Percentiles rank a stretch among this genome's conserved stretches.
Conservation (phyloP, 2,329 filamentous ascomycete genomes). For the Pestalotiopsis sp. region DNA sequence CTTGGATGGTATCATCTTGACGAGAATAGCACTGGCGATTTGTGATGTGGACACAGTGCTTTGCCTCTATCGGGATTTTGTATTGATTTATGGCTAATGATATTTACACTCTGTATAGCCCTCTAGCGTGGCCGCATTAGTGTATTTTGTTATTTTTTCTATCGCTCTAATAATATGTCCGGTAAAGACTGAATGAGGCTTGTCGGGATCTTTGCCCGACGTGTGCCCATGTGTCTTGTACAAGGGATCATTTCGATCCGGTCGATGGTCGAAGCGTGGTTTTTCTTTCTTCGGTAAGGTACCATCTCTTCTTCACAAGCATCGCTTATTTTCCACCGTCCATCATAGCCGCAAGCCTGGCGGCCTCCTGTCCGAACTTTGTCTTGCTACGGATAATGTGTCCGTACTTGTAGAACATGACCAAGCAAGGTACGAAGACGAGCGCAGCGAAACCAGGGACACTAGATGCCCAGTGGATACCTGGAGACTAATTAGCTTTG, state of each 20-base stretch:
- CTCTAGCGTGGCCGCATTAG: constrained; percentile 7
- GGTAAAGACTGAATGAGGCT: background rate
- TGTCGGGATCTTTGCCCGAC: background rate
- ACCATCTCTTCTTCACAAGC: background rate
- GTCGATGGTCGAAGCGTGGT: background rate
- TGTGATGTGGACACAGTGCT: background rate
- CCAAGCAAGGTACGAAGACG: constrained; percentile 9
- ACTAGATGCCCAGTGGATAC: constrained; percentile 49
- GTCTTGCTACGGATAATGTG: constrained; percentile 14
- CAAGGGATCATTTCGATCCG: background rate
- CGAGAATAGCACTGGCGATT: background rate
- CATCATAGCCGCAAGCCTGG: constrained; percentile 13
- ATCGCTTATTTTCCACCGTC: constrained; percentile 1
- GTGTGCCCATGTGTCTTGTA: background rate
- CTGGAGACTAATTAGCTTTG: constrained; percentile 19
- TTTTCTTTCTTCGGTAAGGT: background rate
- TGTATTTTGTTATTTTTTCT: background rate
- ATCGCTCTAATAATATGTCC: background rate
- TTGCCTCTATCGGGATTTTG: background rate
- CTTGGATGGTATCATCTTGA: background rate
- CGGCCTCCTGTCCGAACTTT: constrained; percentile 14
- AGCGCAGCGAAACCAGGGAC: constrained; percentile 44
- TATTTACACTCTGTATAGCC: constrained; percentile 1
- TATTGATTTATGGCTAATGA: background rate
- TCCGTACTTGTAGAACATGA: constrained; percentile 14